phyloP scores from a whole-genome alignment of 2,329 filamentous ascomycete species.

The Xylariaceae sp. region DNA sequence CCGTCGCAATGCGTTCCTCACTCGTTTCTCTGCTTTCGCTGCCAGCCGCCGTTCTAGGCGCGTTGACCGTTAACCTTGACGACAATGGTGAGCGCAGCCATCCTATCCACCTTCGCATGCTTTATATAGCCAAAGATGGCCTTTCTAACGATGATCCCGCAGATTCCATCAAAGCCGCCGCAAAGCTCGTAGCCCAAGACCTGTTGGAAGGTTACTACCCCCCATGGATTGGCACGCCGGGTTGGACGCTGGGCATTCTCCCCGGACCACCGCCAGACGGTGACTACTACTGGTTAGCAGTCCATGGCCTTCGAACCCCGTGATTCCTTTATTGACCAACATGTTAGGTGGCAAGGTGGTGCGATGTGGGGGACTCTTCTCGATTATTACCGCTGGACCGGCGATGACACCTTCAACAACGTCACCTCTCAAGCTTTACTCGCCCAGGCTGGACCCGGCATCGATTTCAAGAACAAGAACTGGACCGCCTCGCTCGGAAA shows the following conservation, averaged over 20 bases:
- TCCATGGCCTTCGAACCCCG: neutral
- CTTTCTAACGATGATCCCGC: neutral
- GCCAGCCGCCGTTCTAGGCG: constrained; percentile 22
- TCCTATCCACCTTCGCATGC: neutral
- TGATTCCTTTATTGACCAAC: constrained; percentile 5
- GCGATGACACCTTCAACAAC: constrained; percentile 47
- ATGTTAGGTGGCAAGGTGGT: constrained; percentile 51
- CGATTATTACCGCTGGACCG: constrained; percentile 55
- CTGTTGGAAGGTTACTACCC: constrained; percentile 24
- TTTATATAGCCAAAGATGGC: neutral
- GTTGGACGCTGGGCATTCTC: constrained; percentile 38
- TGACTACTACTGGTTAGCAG: constrained; percentile 28
- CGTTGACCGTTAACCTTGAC: constrained; percentile 26
- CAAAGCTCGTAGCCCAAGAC: constrained; percentile 25
- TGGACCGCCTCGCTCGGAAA: constrained; percentile 42
- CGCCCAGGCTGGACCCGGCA: constrained; percentile 42
- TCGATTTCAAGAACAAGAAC: constrained; percentile 44
- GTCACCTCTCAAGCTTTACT: constrained; percentile 41
- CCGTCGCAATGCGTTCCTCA: constrained; percentile 16
- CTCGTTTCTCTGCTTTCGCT: constrained; percentile 21
- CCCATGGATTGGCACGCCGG: constrained; percentile 28
- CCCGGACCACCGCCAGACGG: constrained; percentile 26
- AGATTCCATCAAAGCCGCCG: constrained; percentile 28
- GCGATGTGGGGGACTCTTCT: constrained; percentile 49
- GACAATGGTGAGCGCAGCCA: constrained; percentile 20